Conservation (phyloP, 805 yeast species). For the Blastobotrys robertii region DNA sequence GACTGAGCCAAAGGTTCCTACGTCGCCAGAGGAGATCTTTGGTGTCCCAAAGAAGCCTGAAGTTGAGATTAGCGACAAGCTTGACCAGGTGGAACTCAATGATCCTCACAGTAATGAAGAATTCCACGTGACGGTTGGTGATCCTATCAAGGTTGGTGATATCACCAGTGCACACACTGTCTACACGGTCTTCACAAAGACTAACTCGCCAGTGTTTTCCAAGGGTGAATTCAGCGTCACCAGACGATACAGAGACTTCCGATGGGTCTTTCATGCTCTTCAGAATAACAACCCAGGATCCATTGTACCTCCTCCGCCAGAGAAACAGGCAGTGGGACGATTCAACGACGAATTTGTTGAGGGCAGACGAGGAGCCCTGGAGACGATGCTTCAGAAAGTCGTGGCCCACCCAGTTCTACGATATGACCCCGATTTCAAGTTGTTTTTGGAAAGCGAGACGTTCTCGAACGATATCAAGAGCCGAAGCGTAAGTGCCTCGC, state of each 20-base stretch:
- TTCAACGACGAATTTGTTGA: slow-evolving; percentile 87
- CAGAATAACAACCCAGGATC: slow-evolving; percentile 81
- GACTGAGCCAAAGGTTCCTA: not conserved
- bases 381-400: slow-evolving; percentile 75
- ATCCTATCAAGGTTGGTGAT: slow-evolving; percentile 88
- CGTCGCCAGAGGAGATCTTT: not conserved
- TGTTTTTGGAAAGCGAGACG: slow-evolving; percentile 68
- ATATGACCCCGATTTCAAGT: slow-evolving; percentile 62
- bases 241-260: slow-evolving; percentile 82
- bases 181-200: slow-evolving; percentile 61
- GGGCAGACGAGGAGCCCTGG: slow-evolving; percentile 71
- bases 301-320: slow-evolving; percentile 93
- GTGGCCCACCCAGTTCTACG: slow-evolving; percentile 46
- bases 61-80: too few species aligned
- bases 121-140: slow-evolving; percentile 69
- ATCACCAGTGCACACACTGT: slow-evolving; percentile 81
- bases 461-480: slow-evolving; percentile 59
- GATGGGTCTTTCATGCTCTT: slow-evolving; percentile 88
- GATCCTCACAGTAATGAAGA: slow-evolving; percentile 2
- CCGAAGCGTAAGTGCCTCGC: slow-evolving; percentile 26
- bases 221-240: slow-evolving; percentile 49
- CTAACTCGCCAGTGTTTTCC: slow-evolving; percentile 34
- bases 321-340: slow-evolving; percentile 85
- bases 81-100: too few species aligned
- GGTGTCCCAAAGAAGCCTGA: not conserved